phyloP scores from a whole-genome alignment of 306 rosid genomes.

The Corylus heterophylla region DNA sequence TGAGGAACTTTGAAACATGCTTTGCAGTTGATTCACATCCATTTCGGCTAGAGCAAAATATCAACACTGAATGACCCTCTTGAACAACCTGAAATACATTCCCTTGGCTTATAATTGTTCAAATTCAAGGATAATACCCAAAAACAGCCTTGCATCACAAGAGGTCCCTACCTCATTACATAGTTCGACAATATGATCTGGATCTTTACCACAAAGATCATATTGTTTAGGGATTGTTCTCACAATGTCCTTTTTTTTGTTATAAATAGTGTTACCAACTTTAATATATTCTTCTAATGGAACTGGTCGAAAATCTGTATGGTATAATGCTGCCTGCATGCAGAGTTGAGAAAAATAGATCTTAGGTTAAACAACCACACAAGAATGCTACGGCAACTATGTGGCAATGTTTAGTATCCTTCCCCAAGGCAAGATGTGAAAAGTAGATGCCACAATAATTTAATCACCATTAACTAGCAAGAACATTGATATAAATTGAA shows the following conservation, averaged over 20 bases:
- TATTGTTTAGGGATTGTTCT: slow-evolving; percentile 71
- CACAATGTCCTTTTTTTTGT: slow-evolving; percentile 74
- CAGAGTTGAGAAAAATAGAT: slow-evolving; percentile 34
- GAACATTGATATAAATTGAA: not conserved
- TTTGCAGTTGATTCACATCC: slow-evolving; percentile 98
- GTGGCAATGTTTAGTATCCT: slow-evolving; percentile 13
- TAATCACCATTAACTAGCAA: not conserved
- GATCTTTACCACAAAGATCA: slow-evolving; percentile 92
- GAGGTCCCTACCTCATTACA: slow-evolving; percentile 78
- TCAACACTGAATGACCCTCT: slow-evolving; percentile 90
- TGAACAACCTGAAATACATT: slow-evolving; percentile 79
- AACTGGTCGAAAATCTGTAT: slow-evolving; percentile 94
- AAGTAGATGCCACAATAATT: slow-evolving; percentile 1
- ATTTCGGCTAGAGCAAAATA: slow-evolving; percentile 94
- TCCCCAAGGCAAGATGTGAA: slow-evolving; percentile 20
- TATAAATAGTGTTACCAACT: slow-evolving; percentile 79
- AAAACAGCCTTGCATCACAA: slow-evolving; percentile 26
- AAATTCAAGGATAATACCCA: slow-evolving; percentile 22
- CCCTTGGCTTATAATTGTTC: slow-evolving; percentile 18
- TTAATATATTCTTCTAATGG: slow-evolving; percentile 94
- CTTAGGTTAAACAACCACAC: slow-evolving; percentile 13
- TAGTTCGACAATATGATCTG: slow-evolving; percentile 93
- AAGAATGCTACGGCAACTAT: slow-evolving; percentile 19
- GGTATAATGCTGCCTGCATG: slow-evolving; percentile 91
- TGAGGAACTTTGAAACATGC: slow-evolving; percentile 80